Conservation (phyloP, 192 early-diverging fungal genomes). For the Backusella psychrophila region DNA sequence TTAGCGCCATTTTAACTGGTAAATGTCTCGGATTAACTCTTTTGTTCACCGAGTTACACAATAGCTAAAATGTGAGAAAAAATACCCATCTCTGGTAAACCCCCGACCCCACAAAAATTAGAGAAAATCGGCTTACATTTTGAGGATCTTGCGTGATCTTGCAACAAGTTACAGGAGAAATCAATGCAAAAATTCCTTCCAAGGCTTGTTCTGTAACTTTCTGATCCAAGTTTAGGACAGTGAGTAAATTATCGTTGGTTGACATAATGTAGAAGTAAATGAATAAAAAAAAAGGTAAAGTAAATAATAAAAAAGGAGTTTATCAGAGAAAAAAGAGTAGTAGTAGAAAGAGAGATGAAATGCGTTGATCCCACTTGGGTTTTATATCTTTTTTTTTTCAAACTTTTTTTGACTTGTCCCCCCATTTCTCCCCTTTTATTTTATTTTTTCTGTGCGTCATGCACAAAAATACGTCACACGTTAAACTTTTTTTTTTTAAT, state of each 20-base stretch:
- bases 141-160: background rate
- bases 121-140: background rate
- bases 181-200: background rate
- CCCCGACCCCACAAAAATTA: constrained; percentile 3
- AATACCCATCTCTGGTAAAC: constrained; percentile 1
- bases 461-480: background rate
- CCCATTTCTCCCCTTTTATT: background rate
- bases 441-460: background rate
- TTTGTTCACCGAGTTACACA: constrained; percentile 3
- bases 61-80: background rate
- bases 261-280: background rate
- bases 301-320: background rate
- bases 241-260: background rate
- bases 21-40: background rate
- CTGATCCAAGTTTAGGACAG: constrained; percentile 1
- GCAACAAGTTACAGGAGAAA: background rate
- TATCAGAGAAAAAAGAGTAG: background rate
- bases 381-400: background rate
- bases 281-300: background rate
- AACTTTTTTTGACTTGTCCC: background rate
- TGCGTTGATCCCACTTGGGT: background rate
- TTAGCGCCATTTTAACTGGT: background rate
- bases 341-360: background rate
- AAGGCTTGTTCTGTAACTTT: constrained; percentile 10
- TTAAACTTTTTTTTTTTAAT: background rate